Base-by-base conservation (phyloP, 768 basidiomycete genomes). In the Rhodotorula babjevae region DNA sequence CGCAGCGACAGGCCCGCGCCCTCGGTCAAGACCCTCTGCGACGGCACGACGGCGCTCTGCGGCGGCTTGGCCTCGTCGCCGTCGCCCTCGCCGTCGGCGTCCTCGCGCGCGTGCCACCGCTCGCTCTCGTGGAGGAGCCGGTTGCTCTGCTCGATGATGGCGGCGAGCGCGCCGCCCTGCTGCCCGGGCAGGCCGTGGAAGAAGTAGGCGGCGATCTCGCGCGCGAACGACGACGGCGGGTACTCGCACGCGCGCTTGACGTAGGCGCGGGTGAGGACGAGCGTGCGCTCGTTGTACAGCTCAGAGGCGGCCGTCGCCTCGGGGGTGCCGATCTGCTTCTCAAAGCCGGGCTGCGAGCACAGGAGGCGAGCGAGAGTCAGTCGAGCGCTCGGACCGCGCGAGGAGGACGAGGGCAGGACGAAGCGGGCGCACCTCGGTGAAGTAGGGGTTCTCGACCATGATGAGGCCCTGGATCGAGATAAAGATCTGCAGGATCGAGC, bases 381-480 rank as follows among this genome's bases (percentile, higher is more conserved):
- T n/a, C n/a, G n/a, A n/a, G n/a, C n/a, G n/a, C 6, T 8, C 25
- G 7, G 23, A 31, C 21, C 7, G 5, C 2, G 46, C 50, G 27
- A 25, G 33, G 12, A 44, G 2, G 49, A 29, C 10, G 12, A 42
- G 29, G 18, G 21, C 18, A 19, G 8, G 50, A 40, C 18, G 10
- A 44, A 29, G 18, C 33, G 61, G 16, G n/a, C 66, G 60, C n/a
- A 70, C 68, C 58, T 69, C 69, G 65, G 58, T 65, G 49, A 86
- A 91, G 79, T 82, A 95, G 86, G 93, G 93, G 79, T 93, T 90
- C 80, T 90, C 91, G 21, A 95, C 92, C 14, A 97, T 84, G 11
- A 97, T 93, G 15, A 95, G 84, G 19, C 92, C 93, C 79, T 95
- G 94, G 58, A 96, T 94, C 44, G 92, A 94, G 29, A 97, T 90